Evolutionary conservation across 2,329 filamentous ascomycete species (phyloP), one percentile per base, ranked within the genome.

Genomic region (Clonostachys rosea): DNA sequence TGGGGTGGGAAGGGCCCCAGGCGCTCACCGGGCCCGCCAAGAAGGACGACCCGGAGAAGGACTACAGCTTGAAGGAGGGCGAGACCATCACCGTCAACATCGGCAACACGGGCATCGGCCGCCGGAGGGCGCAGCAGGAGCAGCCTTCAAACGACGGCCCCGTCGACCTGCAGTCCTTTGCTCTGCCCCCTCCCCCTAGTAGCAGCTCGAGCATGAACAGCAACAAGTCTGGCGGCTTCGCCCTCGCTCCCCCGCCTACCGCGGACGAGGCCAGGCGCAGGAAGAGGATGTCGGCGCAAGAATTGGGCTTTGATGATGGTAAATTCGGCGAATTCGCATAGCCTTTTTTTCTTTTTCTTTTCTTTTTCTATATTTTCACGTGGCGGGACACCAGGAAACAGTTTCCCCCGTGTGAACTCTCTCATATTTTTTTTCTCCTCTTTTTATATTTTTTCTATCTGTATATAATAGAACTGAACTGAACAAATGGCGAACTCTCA

Each of bases 21-120:
- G 36, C 36, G 54, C 58, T 1, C 61, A 61, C 5, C 62, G 60
- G 12, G 57, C 59, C 14, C 67, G 14, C 65, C 49, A 64, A 66
- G 50, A 64, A 66, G 47, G 59, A 66, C 42, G 65, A 68, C 40
- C 67, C 67, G 40, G 51, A 52, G 2, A 81, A 79, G 54, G 90
- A 95, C 59, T 91, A 90, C 60, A 91, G 87, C 58, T 65, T 96
- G 53, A 95, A 95, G 65, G 89, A 91, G 50, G 90, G 90, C 11
- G 86, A 96, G 75, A 95, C 87, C 16, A 95, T 95, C 56, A 89
- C 85, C 20, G 84, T 95, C 53, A 89, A 87, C 62, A 76, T 94
- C 5, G 81, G 82, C 18, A 78, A 73, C 35, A 66, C 66, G 43
- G 74, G 74, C 53, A 73, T 78, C 49, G 75, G 74, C 14, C 66